phyloP scores from a whole-genome alignment of 805 yeast genomes.

The Saccharomycopsis oosterbeekiorum region DNA sequence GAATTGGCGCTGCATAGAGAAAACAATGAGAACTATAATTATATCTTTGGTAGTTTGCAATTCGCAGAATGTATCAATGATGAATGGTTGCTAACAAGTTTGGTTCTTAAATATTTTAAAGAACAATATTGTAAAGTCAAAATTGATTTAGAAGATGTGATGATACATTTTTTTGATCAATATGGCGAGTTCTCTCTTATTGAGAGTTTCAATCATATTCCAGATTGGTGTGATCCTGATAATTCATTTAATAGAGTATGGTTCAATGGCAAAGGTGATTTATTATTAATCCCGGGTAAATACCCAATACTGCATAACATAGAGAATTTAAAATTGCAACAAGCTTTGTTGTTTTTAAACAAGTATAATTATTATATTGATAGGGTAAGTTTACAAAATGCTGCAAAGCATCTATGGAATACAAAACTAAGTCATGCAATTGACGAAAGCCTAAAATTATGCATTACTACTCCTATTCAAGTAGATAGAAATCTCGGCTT shows the following conservation, averaged over 20 bases:
- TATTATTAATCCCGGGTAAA: conserved; percentile 2
- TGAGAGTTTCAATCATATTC: conserved; percentile 38
- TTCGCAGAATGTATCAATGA: conserved; percentile 38
- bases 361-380: conserved; percentile 29
- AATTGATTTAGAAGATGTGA: conserved; percentile 26
- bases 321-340: conserved; percentile 24
- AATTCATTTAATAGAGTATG: conserved; percentile 43
- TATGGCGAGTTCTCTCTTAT: conserved; percentile 49
- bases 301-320: background rate
- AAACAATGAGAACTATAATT: conserved; percentile 8
- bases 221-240: conserved; percentile 38
- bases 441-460: background rate
- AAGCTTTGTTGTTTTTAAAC: conserved; percentile 33
- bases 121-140: conserved; percentile 15
- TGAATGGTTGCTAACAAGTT: conserved; percentile 33
- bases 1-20: conserved; percentile 19
- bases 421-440: conserved; percentile 13
- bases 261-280: conserved; percentile 30
- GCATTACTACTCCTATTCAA: conserved; percentile 23
- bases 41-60: conserved; percentile 26
- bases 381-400: conserved; percentile 11
- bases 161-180: conserved; percentile 38
- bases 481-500: background rate
- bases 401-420: conserved; percentile 12
- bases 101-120: conserved; percentile 29